Base-by-base conservation (phyloP, 108 stramenopile genomes). In the Schizochytrium sp. region DNA sequence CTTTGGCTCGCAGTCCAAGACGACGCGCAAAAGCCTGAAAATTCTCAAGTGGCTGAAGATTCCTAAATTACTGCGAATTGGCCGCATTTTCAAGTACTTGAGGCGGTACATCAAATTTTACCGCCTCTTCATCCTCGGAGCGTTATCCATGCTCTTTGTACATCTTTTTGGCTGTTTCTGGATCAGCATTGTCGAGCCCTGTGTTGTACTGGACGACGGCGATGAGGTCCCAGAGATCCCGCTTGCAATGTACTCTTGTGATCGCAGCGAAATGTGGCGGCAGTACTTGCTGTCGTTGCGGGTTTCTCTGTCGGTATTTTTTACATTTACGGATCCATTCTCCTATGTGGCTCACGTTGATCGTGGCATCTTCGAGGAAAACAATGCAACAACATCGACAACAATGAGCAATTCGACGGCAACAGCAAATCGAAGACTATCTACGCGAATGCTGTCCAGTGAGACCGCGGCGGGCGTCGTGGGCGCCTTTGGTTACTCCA, bases 21-120 rank as follows among this genome's bases (percentile, higher is more conserved):
- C 76, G 19, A 53, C 76, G 48, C 45, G 76, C n/a, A 83, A 83
- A 23, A 53, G 76, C 48, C 76, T 83, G 12, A 83, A 83, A 23
- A 83, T 83, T 28, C 51, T 83, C 76, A 83, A 83, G 76, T 83
- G 76, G 76, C 76, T 83, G 12, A 83, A 83, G 48, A 53, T 83
- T 1, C 76, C 76, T 4, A 83, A 83, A 45, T 45, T 83, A 4
- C 28, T 83, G 51, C 45, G 76, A 53, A 45, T 83, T 8, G 63
- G 63, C 6, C 63, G 63, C 25, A 69, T 69, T 23, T 69, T 69
- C 41, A 69, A 69, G 63, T 69, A 69, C 41, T 1, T 69, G 63
- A 8, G 41, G 8, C 25, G 63, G 63, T 69, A 69, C 63, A 69
- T 69, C 41, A 69, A 69, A 23, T 69, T 69, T 23, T 69, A 69